Conservation (phyloP, 345 rosid genomes). For the Boechera stricta region DNA sequence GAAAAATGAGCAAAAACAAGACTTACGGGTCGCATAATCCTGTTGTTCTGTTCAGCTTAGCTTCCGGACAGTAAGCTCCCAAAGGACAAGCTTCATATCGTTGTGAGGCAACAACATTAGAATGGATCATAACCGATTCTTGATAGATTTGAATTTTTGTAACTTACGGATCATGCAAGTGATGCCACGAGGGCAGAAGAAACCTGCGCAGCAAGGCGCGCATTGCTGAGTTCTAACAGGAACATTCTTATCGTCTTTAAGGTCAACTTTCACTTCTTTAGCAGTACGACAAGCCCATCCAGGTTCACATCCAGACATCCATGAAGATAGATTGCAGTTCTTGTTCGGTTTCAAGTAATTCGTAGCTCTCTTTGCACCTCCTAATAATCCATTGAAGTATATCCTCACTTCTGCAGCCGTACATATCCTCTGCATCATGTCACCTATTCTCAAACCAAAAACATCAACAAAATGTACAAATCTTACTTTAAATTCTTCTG, state of each 20-base stretch:
- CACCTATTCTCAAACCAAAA: conserved; percentile 55
- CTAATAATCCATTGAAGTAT: conserved; percentile 67
- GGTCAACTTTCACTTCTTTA: conserved; percentile 52
- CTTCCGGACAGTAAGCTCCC: conserved; percentile 88
- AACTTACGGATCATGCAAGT: conserved; percentile 99
- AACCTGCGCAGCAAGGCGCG: conserved; percentile 82
- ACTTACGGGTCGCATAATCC: conserved; percentile 98
- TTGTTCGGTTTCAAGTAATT: conserved; percentile 76
- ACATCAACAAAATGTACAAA: conserved; percentile 16
- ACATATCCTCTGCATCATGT: conserved; percentile 71
- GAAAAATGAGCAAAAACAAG: conserved; percentile 23
- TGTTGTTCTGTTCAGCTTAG: conserved; percentile 69
- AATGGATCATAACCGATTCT: background rate
- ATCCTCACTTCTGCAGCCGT: conserved; percentile 89
- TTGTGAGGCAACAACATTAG: conserved; percentile 16
- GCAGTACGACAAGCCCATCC: conserved; percentile 91
- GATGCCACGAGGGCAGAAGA: conserved; percentile 96
- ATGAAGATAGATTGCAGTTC: conserved; percentile 84
- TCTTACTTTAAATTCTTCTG: background rate
- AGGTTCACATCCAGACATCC: conserved; percentile 98
- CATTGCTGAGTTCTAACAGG: conserved; percentile 65
- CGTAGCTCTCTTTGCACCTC: conserved; percentile 51
- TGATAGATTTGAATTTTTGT: background rate
- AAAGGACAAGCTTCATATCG: conserved; percentile 81
- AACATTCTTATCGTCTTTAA: conserved; percentile 58